Percentiles rank a stretch among this genome's conserved stretches.
phyloP scores from a whole-genome alignment of 2,329 filamentous ascomycete genomes.

The Penicillium sp. region DNA sequence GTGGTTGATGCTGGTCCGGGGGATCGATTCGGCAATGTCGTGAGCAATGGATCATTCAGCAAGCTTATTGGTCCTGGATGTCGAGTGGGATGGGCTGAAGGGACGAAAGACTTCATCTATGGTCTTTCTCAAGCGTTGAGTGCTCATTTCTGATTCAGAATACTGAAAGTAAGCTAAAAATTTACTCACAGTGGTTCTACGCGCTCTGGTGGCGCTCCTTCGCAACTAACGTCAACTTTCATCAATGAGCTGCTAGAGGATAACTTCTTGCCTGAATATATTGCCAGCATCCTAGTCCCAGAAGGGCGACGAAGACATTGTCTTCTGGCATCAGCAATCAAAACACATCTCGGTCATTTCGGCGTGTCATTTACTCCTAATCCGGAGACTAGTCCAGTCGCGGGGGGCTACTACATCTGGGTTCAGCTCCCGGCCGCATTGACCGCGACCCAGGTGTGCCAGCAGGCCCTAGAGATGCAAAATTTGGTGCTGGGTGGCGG shows the following conservation, averaged over 20 bases:
- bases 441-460: slow-evolving; percentile 4
- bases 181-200: slow-evolving; percentile 23
- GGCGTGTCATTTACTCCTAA: slow-evolving; percentile 13
- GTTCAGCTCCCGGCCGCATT: slow-evolving; percentile 11
- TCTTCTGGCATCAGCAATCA: slow-evolving; percentile 7
- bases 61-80: slow-evolving; percentile 79
- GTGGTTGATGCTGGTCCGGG: slow-evolving; percentile 57
- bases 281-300: slow-evolving; percentile 44
- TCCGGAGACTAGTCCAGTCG: neutral
- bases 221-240: slow-evolving; percentile 56
- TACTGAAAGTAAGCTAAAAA: neutral
- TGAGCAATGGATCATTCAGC: slow-evolving; percentile 81
- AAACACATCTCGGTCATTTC: slow-evolving; percentile 8
- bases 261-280: slow-evolving; percentile 51
- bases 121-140: slow-evolving; percentile 57
- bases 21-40: slow-evolving; percentile 68
- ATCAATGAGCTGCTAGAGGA: slow-evolving; percentile 52
- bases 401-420: slow-evolving; percentile 20
- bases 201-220: slow-evolving; percentile 55
- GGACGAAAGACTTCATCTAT: slow-evolving; percentile 56
- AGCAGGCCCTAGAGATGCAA: slow-evolving; percentile 1
- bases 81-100: slow-evolving; percentile 80
- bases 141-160: slow-evolving; percentile 16
- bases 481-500: slow-evolving; percentile 12
- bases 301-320: slow-evolving; percentile 9